Base-by-base conservation (phyloP, 129 eudicot species). In the Glebionis coronaria region DNA sequence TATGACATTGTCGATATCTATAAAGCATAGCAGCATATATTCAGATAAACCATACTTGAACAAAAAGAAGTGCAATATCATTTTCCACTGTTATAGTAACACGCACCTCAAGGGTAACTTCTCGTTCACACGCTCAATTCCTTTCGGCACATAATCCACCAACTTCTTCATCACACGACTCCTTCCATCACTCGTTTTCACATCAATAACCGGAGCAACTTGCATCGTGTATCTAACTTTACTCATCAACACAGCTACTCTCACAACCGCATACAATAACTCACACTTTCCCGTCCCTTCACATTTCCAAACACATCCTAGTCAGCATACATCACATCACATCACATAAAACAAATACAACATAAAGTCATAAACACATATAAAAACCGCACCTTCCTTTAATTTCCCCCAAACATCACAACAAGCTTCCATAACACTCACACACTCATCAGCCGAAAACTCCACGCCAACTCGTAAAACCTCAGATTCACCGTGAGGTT, bases 41-140 rank as follows among this genome's bases (percentile, higher is more conserved):
- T 35, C 42, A 35, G 42, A 35, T 35, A 35, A 35, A 35, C 9
- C 42, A 35, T 35, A 35, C 42, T 7, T 35, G 42, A 1, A 35
- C 2, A 35, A 6, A 35, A 5, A 35, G 1, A 35, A 4, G 42
- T 44, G 66, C 3, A 28, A 44, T 72, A 19, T 51, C 7, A 65
- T 67, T 38, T 52, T 58, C 31, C 12, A 61, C 21, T 28, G 38
- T 29, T 59, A 56, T 28, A 55, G 27, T 45, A 67, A 18, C 20
- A 19, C 77, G 44, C 66, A 89, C 96, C 96, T 85, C 56, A 76
- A 57, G 69, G 85, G 88, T 75, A 86, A 44, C 67, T 75, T 83
- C 20, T 71, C 74, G 25, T 49, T 79, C 69, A 72, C 56, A 19
- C 63, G 25, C 25, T 63, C 70, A 70, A 66, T 61, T 50, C 68